Evolutionary conservation across 805 yeast species (phyloP).

Genomic region (Kodamaea fukazawae): DNA sequence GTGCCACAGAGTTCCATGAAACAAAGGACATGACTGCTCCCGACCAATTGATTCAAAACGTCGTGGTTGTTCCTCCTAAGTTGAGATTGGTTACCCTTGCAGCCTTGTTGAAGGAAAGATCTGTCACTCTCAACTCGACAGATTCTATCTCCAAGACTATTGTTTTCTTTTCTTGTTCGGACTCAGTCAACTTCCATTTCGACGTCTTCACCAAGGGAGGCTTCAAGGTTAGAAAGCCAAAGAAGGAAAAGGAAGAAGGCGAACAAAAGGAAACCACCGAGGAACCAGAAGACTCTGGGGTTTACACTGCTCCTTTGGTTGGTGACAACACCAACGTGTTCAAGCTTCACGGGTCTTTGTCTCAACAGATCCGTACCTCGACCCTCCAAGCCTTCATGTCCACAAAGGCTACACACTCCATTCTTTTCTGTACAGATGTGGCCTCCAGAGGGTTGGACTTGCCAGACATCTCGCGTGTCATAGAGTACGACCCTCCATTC

Average conservation of each 20-base stretch:
- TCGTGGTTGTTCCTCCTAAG: constrained; percentile 88
- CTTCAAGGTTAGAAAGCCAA: constrained; percentile 31
- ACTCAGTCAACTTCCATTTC: constrained; percentile 93
- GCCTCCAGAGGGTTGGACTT: constrained; percentile 96
- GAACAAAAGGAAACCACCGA: constrained; percentile 21
- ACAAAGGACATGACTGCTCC: constrained; percentile 58
- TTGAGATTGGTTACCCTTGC: constrained; percentile 79
- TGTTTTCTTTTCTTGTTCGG: constrained; percentile 90
- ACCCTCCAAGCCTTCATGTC: constrained; percentile 65
- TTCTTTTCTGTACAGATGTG: constrained; percentile 93
- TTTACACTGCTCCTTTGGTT: constrained; percentile 53
- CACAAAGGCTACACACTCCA: constrained; percentile 46
- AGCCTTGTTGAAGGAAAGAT: constrained; percentile 55
- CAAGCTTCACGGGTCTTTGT: constrained; percentile 86
- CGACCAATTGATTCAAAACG: constrained; percentile 81
- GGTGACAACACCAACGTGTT: constrained; percentile 44
- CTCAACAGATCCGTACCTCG: constrained; percentile 78
- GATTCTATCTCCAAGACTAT: constrained; percentile 54
- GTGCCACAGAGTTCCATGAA: constrained; percentile 30
- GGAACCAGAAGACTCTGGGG: constrained; percentile 31
- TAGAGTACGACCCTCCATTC: constrained; percentile 95
- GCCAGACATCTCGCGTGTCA: constrained; percentile 78
- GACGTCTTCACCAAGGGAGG: constrained; percentile 67
- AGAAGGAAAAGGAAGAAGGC: constrained; percentile 15
- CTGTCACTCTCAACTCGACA: constrained; percentile 7